phyloP scores from a whole-genome alignment of 164 flowering plant species.

The Vitis amurensis region DNA sequence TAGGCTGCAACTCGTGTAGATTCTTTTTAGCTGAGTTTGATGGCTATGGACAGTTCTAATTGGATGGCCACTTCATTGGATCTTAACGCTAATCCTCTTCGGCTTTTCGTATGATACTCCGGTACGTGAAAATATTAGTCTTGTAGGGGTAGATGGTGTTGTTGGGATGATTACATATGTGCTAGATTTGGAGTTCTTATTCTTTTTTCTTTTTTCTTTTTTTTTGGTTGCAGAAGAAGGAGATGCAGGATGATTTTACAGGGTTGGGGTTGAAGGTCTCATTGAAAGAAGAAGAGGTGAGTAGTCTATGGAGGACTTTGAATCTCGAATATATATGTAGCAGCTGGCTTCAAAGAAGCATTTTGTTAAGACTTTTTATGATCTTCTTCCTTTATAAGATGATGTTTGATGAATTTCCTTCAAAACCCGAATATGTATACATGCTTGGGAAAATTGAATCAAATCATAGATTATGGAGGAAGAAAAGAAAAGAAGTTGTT shows the following conservation, averaged over 20 bases:
- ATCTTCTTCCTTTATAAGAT: too few relatives aligned
- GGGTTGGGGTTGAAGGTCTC: slow-evolving; percentile 26
- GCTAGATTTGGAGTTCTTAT: background rate
- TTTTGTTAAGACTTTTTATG: too few relatives aligned
- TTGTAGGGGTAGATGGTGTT: background rate
- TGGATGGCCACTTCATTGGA: slow-evolving; percentile 29
- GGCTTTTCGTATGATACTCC: slow-evolving; percentile 21
- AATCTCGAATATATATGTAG: too few relatives aligned
- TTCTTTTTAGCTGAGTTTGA: background rate
- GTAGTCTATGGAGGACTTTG: background rate
- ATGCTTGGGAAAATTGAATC: background rate
- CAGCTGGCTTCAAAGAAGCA: too few relatives aligned
- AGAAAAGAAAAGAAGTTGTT: too few relatives aligned
- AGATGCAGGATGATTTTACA: slow-evolving; percentile 16
- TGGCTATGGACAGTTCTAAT: slow-evolving; percentile 27
- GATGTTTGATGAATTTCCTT: background rate
- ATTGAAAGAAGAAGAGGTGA: slow-evolving; percentile 36
- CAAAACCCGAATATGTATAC: background rate
- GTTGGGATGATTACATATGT: background rate
- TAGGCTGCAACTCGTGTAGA: too few relatives aligned
- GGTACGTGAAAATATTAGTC: slow-evolving; percentile 16
- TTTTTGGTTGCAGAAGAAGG: slow-evolving; percentile 16
- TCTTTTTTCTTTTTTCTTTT: background rate
- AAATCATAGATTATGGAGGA: too few relatives aligned
- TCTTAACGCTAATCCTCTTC: slow-evolving; percentile 31